A percentile compares a stretch with the other conserved stretches of the same genome.
These are phyloP conservation scores for Fraxinus quadrangulata DNA, from an alignment of 257 asterid species.

Conservation along the genomic window DNA sequence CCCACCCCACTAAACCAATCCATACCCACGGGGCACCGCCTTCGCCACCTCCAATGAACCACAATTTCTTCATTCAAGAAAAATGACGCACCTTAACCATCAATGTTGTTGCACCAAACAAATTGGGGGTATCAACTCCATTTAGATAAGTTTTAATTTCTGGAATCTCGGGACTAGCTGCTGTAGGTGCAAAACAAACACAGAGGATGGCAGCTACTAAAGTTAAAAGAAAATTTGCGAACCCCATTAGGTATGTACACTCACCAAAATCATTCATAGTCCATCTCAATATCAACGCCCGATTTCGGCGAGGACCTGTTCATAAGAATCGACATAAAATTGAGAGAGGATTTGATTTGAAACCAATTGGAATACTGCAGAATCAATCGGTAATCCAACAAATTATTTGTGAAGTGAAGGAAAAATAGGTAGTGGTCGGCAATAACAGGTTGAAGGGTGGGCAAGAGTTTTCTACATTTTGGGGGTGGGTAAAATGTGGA, in stretches of 20 bases:
- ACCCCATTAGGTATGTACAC: constrained; percentile 69
- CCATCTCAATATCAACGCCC: constrained; percentile 39
- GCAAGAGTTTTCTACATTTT: too few relatives aligned
- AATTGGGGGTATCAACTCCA: constrained; percentile 88
- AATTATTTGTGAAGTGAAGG: constrained; percentile 9
- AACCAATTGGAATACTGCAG: background rate
- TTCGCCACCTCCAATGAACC: too few relatives aligned
- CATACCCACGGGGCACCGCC: too few relatives aligned
- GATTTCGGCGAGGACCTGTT: constrained; percentile 60
- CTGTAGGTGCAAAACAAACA: constrained; percentile 84
- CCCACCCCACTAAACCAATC: too few relatives aligned
- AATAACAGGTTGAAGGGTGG: too few relatives aligned
- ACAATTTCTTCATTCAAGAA: too few relatives aligned
- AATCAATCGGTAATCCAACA: background rate
- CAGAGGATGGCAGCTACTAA: constrained; percentile 67
- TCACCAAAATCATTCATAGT: constrained; percentile 26
- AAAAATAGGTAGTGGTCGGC: constrained; percentile 11
- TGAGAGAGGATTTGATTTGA: constrained; percentile 18
- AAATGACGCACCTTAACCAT: constrained; percentile 63
- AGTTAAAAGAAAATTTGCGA: constrained; percentile 61
- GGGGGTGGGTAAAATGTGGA: too few relatives aligned
- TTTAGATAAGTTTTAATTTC: constrained; percentile 91
- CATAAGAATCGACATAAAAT: constrained; percentile 9
- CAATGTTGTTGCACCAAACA: constrained; percentile 81
- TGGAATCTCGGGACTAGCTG: constrained; percentile 93